These are phyloP conservation scores for Ophiocordyceps sinensis DNA, from an alignment of 2,329 filamentous ascomycete species.

Conservation along the genomic window DNA sequence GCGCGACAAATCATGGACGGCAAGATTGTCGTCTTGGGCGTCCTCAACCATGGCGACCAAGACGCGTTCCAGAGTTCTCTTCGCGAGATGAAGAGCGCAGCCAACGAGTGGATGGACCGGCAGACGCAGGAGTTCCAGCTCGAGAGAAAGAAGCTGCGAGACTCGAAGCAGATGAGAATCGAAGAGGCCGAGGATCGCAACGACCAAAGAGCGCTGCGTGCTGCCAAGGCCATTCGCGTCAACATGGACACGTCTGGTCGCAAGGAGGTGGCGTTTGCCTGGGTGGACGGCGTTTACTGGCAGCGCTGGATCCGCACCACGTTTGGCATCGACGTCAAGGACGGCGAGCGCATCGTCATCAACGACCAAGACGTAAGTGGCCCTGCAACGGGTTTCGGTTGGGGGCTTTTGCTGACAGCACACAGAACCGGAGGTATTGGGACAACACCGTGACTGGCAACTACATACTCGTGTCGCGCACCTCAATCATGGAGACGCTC, in stretches of 20 bases:
- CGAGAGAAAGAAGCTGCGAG: constrained; percentile 82
- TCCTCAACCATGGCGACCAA: constrained; percentile 65
- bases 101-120: constrained; percentile 96
- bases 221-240: constrained; percentile 83
- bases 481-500: constrained; percentile 79
- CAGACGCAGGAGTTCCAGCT: constrained; percentile 83
- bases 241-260: constrained; percentile 78
- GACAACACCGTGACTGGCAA: constrained; percentile 81
- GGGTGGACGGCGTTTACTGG: constrained; percentile 96
- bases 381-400: too few relatives aligned
- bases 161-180: constrained; percentile 87
- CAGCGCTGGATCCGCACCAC: constrained; percentile 93
- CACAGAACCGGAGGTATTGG: constrained; percentile 84
- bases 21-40: constrained; percentile 85
- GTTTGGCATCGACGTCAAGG: constrained; percentile 76
- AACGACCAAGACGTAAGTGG: constrained; percentile 87
- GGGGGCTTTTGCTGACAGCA: neutral
- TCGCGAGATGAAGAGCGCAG: constrained; percentile 88
- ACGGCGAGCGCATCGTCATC: constrained; percentile 87
- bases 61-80: constrained; percentile 67
- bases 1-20: constrained; percentile 90
- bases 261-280: constrained; percentile 87
- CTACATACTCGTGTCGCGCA: constrained; percentile 76
- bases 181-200: constrained; percentile 91
- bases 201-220: constrained; percentile 72